Conservation (phyloP, 2,329 filamentous ascomycete species). For the Colletotrichum neosansevieriae region DNA sequence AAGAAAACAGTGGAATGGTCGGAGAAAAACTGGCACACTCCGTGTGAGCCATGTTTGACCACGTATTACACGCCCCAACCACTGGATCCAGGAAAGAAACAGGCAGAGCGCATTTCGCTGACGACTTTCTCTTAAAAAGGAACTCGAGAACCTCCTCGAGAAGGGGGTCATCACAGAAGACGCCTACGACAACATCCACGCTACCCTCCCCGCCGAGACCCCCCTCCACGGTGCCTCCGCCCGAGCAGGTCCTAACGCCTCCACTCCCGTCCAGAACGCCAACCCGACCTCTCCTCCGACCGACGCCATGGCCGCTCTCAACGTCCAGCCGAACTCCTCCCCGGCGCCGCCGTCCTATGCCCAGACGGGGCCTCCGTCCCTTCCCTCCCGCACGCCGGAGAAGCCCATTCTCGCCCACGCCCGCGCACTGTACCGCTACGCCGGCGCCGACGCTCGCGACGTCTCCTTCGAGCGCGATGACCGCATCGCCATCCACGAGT, state of each 20-base stretch:
- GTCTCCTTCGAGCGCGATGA: constrained; percentile 85
- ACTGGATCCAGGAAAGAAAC: constrained; percentile 7
- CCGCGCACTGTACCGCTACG: constrained; percentile 86
- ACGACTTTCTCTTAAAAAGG: constrained; percentile 63
- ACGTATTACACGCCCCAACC: constrained; percentile 9
- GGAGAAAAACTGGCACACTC: background rate
- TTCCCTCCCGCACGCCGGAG: constrained; percentile 53
- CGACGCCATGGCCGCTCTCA: constrained; percentile 58
- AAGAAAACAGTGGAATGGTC: background rate
- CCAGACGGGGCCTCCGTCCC: constrained; percentile 58
- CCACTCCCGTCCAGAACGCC: constrained; percentile 47
- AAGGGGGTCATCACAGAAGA: constrained; percentile 81
- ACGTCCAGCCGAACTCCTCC: constrained; percentile 47
- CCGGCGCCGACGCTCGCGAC: constrained; percentile 82
- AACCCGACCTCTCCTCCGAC: constrained; percentile 47
- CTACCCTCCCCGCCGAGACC: constrained; percentile 79
- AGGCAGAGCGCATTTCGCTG: constrained; percentile 1
- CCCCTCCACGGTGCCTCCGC: constrained; percentile 65
- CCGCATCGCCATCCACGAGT: constrained; percentile 82
- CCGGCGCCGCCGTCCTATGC: constrained; percentile 65
- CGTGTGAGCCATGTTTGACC: background rate
- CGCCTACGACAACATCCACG: constrained; percentile 80
- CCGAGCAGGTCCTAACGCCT: constrained; percentile 50
- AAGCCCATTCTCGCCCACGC: constrained; percentile 78
- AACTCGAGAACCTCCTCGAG: constrained; percentile 91